phyloP scores from a whole-genome alignment of 257 asterid genomes.

The Lycium barbarum region DNA sequence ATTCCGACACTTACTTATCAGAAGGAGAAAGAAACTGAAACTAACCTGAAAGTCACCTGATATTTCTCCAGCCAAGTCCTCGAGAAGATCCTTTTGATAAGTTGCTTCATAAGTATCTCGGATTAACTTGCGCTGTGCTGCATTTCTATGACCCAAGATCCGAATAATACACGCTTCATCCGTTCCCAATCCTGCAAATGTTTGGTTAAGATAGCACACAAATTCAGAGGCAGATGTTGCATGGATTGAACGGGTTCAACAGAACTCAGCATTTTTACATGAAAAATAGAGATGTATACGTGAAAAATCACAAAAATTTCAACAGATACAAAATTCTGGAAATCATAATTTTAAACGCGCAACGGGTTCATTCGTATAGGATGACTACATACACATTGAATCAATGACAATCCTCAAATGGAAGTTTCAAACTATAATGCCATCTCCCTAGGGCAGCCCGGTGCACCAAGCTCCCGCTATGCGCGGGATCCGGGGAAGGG shows the following conservation, averaged over 20 bases:
- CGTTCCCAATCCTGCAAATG: conserved; percentile 76
- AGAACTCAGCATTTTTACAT: not conserved
- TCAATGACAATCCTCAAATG: too few species aligned
- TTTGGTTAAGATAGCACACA: not conserved
- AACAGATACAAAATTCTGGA: too few species aligned
- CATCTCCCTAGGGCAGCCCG: too few species aligned
- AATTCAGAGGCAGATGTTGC: not conserved
- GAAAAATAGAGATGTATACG: not conserved
- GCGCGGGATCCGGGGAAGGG: too few species aligned
- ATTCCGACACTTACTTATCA: not conserved
- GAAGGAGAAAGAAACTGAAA: not conserved
- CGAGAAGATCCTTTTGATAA: conserved; percentile 79
- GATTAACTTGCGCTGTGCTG: conserved; percentile 69
- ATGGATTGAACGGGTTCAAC: not conserved
- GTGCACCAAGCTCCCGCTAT: too few species aligned
- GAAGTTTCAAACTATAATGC: too few species aligned
- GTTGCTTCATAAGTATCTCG: conserved; percentile 65
- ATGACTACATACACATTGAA: too few species aligned
- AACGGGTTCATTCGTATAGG: too few species aligned
- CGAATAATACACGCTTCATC: conserved; percentile 64
- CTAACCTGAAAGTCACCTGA: conserved; percentile 62
- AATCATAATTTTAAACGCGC: too few species aligned
- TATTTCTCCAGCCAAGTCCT: conserved; percentile 76
- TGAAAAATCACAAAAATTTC: not conserved
- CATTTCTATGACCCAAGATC: conserved; percentile 86